Base-by-base conservation (phyloP, 2,329 filamentous ascomycete genomes). In the Clonostachys solani region DNA sequence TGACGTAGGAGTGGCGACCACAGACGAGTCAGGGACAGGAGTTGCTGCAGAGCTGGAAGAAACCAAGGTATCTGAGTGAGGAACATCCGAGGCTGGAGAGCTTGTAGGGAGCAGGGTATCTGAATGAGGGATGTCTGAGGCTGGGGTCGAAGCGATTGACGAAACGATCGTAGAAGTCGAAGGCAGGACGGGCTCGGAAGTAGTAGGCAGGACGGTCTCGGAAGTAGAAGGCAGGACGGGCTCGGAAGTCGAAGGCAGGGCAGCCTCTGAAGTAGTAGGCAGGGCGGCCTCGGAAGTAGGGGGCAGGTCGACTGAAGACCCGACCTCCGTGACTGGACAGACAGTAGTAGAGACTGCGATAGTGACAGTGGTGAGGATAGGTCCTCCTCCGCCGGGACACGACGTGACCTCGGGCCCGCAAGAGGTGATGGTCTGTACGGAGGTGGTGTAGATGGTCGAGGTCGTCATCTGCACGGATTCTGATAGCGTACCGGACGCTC, bases 381-480 rank as follows among this genome's bases (percentile, higher is more conserved):
- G 42, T 15, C 45, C 50, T 54, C 58, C 61, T 29, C 23, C 23
- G 17, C 49, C 49, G 35, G 53, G 47, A 46, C 54, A 58, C 43
- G 47, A 43, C 40, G 45, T 37, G 7, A 45, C 43, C 6, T 49
- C 47, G 35, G 48, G 33, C 29, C 42, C 37, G 42, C 45, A 53
- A 6, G 44, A 46, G 17, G 56, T 60, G 49, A 54, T 49, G 23
- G 57, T 59, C 46, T 56, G 49, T 42, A 48, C 48, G 45, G 50
- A 51, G 43, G 53, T 56, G 33, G 53, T 54, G 47, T 53, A 58
- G 47, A 58, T 47, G 37, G 56, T 56, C 17, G 54, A 56, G 23
- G 54, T 57, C 12, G 46, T 48, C 46, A 38, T 58, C 23, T 29
- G 23, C 9, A 29, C 23, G 10, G 23, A 29, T 29, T 29, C 23